phyloP scores from a whole-genome alignment of 352 stramenopile genomes.

The Phytophthora pseudosyringae region DNA sequence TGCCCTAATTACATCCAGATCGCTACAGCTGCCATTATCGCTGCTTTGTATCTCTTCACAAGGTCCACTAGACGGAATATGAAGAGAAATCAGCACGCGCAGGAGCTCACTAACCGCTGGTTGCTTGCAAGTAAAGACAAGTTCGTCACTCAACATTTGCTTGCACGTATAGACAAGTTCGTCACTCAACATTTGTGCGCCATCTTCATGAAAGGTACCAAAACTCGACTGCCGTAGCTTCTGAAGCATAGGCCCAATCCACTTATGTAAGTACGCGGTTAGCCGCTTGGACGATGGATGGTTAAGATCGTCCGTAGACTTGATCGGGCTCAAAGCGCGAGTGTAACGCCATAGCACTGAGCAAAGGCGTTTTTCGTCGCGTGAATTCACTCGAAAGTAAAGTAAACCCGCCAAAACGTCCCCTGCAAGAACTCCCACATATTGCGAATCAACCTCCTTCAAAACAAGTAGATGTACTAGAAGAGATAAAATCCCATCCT shows the following conservation, averaged over 20 bases:
- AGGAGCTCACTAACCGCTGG: slow-evolving; percentile 10
- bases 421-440: slow-evolving; percentile 10
- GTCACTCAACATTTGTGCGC: slow-evolving; percentile 17
- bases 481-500: slow-evolving; percentile 15
- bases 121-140: slow-evolving; percentile 7
- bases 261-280: slow-evolving; percentile 21
- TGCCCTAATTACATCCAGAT: background rate
- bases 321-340: slow-evolving; percentile 14
- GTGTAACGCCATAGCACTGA: slow-evolving; percentile 24
- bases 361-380: slow-evolving; percentile 9
- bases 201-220: slow-evolving; percentile 12
- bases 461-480: slow-evolving; percentile 9
- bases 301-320: slow-evolving; percentile 6
- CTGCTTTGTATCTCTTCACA: background rate
- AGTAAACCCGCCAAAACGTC: slow-evolving; percentile 26
- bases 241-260: slow-evolving; percentile 24
- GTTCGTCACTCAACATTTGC: slow-evolving; percentile 21
- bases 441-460: background rate
- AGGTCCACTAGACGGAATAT: slow-evolving; percentile 1
- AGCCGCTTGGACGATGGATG: slow-evolving; percentile 26
- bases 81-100: slow-evolving; percentile 7
- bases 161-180: slow-evolving; percentile 17
- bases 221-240: slow-evolving; percentile 23
- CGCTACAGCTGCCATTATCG: background rate
- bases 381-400: slow-evolving; percentile 12